These are phyloP conservation scores for Balamuthia mandrillaris DNA, from an alignment of 208 protist genomes.

Conservation along the genomic window DNA sequence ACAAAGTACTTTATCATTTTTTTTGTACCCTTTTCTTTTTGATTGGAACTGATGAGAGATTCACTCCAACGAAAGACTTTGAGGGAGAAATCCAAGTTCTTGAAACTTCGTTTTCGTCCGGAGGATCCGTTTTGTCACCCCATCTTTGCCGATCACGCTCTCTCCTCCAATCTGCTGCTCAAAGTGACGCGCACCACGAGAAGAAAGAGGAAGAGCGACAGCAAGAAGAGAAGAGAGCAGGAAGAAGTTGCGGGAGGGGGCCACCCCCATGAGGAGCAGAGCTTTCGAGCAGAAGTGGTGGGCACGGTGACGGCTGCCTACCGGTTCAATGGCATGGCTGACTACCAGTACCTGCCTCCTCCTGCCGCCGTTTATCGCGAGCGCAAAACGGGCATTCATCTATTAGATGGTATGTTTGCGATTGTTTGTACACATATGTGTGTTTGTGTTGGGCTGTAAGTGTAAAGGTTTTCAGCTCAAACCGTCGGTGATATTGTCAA, in stretches of 20 bases:
- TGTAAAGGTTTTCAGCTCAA: too few relatives aligned
- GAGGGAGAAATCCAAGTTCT: background rate
- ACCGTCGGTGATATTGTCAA: too few relatives aligned
- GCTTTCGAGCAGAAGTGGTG: background rate
- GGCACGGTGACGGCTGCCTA: background rate
- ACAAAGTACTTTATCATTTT: too few relatives aligned
- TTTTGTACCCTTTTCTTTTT: too few relatives aligned
- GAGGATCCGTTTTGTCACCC: conserved; percentile 17
- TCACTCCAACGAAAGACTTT: background rate
- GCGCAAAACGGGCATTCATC: too few relatives aligned
- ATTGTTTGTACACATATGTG: too few relatives aligned
- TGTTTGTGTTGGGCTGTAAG: too few relatives aligned
- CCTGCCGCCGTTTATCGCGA: background rate
- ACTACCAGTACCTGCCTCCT: conserved; percentile 17
- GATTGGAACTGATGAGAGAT: too few relatives aligned
- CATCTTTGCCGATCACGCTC: background rate
- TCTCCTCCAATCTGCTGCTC: background rate
- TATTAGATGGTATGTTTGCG: too few relatives aligned
- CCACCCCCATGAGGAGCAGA: background rate
- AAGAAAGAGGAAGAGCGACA: background rate
- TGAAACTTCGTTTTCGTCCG: conserved; percentile 12
- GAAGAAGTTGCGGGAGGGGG: background rate
- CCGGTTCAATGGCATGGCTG: conserved; percentile 27
- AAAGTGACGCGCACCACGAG: background rate
- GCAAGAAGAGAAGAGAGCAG: background rate